Conservation (phyloP, 2,329 filamentous ascomycete species). For the Pseudogymnoascus sp. region DNA sequence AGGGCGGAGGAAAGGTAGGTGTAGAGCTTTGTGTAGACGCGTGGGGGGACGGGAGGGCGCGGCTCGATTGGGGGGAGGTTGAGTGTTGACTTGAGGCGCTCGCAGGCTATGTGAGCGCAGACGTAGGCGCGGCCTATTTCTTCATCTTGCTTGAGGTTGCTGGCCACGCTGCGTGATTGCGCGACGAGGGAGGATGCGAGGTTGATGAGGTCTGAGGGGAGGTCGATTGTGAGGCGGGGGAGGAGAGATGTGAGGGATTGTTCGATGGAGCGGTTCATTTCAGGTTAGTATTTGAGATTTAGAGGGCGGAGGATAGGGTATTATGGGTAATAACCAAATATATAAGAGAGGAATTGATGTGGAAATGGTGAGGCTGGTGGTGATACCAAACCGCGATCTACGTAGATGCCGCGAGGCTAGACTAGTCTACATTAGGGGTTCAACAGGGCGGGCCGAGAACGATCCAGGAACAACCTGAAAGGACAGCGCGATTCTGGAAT, state of each 20-base stretch:
- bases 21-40: slow-evolving; percentile 78
- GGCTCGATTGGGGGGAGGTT: slow-evolving; percentile 70
- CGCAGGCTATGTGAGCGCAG: slow-evolving; percentile 84
- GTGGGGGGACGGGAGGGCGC: slow-evolving; percentile 68
- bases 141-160: slow-evolving; percentile 73
- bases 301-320: neutral
- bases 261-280: slow-evolving; percentile 68
- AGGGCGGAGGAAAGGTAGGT: slow-evolving; percentile 69
- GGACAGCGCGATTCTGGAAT: neutral
- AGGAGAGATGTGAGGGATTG: slow-evolving; percentile 66
- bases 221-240: slow-evolving; percentile 59
- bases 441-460: neutral
- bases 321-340: neutral
- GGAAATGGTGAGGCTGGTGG: slow-evolving; percentile 3
- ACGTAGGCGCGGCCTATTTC: slow-evolving; percentile 79
- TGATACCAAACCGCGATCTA: neutral
- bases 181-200: slow-evolving; percentile 67
- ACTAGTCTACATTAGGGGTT: neutral
- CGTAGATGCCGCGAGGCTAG: neutral
- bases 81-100: slow-evolving; percentile 67
- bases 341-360: neutral
- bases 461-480: slow-evolving; percentile 5
- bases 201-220: slow-evolving; percentile 63
- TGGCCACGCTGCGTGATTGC: slow-evolving; percentile 71
- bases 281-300: neutral